These are phyloP conservation scores for Colletotrichum navitas DNA, from an alignment of 2,329 filamentous ascomycete genomes.

Conservation along the genomic window DNA sequence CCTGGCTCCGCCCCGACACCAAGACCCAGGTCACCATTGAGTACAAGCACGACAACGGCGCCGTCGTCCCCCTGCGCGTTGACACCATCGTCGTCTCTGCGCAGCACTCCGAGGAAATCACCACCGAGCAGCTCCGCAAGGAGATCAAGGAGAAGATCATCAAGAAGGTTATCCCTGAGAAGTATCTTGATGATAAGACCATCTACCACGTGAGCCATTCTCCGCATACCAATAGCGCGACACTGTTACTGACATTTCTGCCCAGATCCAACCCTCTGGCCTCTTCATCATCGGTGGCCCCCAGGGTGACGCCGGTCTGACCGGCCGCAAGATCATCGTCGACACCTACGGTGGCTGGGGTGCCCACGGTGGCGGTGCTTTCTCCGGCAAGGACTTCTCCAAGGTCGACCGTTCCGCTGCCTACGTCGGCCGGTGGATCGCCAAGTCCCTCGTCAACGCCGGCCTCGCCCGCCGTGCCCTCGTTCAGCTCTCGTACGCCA, in stretches of 20 bases:
- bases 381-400: constrained; percentile 99
- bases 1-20: constrained; percentile 98
- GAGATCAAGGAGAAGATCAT: constrained; percentile 98
- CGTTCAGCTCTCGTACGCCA: constrained; percentile 99
- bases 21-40: constrained; percentile 99
- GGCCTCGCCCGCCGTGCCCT: constrained; percentile 91
- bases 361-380: constrained; percentile 99
- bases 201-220: constrained; percentile 84
- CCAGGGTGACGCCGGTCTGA: constrained; percentile 98
- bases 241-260: constrained; percentile 50
- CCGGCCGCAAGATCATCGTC: constrained; percentile 99
- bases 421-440: constrained; percentile 98
- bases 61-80: constrained; percentile 90
- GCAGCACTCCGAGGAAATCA: constrained; percentile 90
- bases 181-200: constrained; percentile 93
- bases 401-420: constrained; percentile 99
- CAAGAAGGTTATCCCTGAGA: constrained; percentile 90
- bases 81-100: constrained; percentile 98
- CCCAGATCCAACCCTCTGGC: constrained; percentile 91
- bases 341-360: constrained; percentile 99
- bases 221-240: no score
- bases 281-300: constrained; percentile 99
- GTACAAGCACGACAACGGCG: constrained; percentile 96
- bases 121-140: constrained; percentile 91
- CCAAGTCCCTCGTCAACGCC: constrained; percentile 94